A percentile compares a stretch with the other conserved stretches of the same genome.
Evolutionary conservation across 2,329 filamentous ascomycete species (phyloP).

Genomic region (Cylindrodendrum hubeiense): DNA sequence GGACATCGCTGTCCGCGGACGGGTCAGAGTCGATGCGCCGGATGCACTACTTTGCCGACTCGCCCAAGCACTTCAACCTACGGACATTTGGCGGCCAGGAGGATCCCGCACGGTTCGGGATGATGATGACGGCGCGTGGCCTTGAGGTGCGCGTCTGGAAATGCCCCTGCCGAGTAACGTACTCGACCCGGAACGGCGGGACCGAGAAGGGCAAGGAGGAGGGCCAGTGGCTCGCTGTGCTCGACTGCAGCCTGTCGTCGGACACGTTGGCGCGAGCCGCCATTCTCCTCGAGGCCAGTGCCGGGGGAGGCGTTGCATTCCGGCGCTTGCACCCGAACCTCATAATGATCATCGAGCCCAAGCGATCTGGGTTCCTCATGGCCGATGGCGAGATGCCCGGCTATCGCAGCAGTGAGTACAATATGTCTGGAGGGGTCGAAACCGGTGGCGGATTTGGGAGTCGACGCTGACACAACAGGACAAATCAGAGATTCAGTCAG

Average conservation of each 20-base stretch:
- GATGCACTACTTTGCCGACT: slow-evolving; percentile 43
- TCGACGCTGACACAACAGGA: slow-evolving; percentile 8
- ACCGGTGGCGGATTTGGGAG: neutral
- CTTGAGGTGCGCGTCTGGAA: slow-evolving; percentile 44
- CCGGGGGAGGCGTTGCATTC: slow-evolving; percentile 33
- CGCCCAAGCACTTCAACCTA: slow-evolving; percentile 42
- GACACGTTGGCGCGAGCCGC: slow-evolving; percentile 43
- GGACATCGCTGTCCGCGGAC: slow-evolving; percentile 29
- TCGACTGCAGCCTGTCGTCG: slow-evolving; percentile 44
- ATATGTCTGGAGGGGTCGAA: neutral
- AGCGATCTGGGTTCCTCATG: slow-evolving; percentile 27
- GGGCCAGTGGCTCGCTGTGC: slow-evolving; percentile 41
- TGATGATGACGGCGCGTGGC: slow-evolving; percentile 39
- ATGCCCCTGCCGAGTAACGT: slow-evolving; percentile 40
- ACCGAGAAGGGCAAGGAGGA: slow-evolving; percentile 37
- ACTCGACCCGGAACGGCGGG: slow-evolving; percentile 37
- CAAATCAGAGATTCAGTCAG: slow-evolving; percentile 37
- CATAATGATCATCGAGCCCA: slow-evolving; percentile 43
- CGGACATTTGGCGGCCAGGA: slow-evolving; percentile 43
- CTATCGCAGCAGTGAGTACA: slow-evolving; percentile 23
- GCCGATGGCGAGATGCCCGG: slow-evolving; percentile 19
- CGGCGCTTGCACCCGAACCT: slow-evolving; percentile 39
- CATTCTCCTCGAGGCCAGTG: slow-evolving; percentile 40
- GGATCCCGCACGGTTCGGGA: slow-evolving; percentile 36
- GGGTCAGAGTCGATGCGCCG: slow-evolving; percentile 28